These are phyloP conservation scores for Backusella luteola DNA, from an alignment of 192 early-diverging fungal species.

Conservation along the genomic window DNA sequence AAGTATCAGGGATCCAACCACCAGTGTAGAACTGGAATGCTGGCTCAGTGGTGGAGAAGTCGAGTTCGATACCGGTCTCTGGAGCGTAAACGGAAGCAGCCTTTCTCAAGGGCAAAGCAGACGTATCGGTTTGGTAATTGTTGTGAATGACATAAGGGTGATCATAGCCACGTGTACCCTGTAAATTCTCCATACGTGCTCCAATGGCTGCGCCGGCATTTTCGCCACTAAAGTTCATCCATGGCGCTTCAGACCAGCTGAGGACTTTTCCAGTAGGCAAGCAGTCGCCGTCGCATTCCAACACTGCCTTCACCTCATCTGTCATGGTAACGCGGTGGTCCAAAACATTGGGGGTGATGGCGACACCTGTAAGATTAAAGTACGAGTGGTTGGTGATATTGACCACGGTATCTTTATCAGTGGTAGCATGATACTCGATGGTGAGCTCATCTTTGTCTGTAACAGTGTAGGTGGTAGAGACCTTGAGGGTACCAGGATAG, in stretches of 20 bases:
- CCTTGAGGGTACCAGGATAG: constrained; percentile 70
- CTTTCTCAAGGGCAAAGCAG: constrained; percentile 13
- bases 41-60: constrained; percentile 64
- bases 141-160: constrained; percentile 69
- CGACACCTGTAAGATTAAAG: constrained; percentile 82
- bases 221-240: constrained; percentile 54
- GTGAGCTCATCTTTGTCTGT: constrained; percentile 49
- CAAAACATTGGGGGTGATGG: constrained; percentile 37
- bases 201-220: constrained; percentile 39
- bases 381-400: constrained; percentile 89
- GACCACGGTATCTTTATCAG: constrained; percentile 56
- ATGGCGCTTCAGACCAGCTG: constrained; percentile 31
- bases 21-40: constrained; percentile 87
- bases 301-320: constrained; percentile 45
- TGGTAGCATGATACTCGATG: constrained; percentile 49
- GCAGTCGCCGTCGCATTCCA: constrained; percentile 54
- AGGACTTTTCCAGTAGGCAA: constrained; percentile 73
- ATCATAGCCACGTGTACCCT: constrained; percentile 72
- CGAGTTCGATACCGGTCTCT: constrained; percentile 58
- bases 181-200: constrained; percentile 47
- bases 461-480: constrained; percentile 59
- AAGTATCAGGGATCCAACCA: constrained; percentile 60
- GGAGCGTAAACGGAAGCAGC: constrained; percentile 55
- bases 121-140: constrained; percentile 29
- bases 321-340: constrained; percentile 55